Base-by-base conservation (phyloP, 176 grass and related monocot species). In the Ananas comosus region DNA sequence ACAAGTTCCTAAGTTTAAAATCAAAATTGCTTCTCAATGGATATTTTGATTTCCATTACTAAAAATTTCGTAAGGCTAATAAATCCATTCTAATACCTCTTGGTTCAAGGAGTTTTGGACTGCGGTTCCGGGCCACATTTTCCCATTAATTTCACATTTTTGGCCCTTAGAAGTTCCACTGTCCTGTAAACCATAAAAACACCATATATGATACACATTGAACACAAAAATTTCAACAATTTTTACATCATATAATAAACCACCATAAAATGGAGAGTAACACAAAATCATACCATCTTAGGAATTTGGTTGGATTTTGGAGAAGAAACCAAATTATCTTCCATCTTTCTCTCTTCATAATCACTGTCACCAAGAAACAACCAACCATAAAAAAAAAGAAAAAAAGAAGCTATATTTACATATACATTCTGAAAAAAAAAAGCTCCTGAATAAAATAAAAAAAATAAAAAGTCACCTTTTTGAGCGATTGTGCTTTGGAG, bases 31-130 rank as follows among this genome's bases (percentile, higher is more conserved):
- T 61, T 21, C 13, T 13, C 2, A 52, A 16, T 63, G 14, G 14
- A 18, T 16, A 17, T 12, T 12, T 57, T 13, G n/a, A 16, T 17
- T 57, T 14, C 53, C 53, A 56, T 14, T 56, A n/a, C 53, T 59
- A 61, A 14, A 18, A 42, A 61, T 19, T 61, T 21, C 17, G 22
- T 10, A 63, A 27, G 1, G 64, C 19, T 11, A 70, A 71, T 63
- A 51, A 57, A 25, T 70, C 9, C 17, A 50, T 72, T 72, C 58
- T 0, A 80, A 48, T 84, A 93, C 94, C 94, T 99, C 89, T 86
- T 88, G 83, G 47, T 89, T 81, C 80, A 88, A 84, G 66, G 82
- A 83, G 49, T 58, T 76, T 68, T 93, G 87, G 4, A 73, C 87
- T 23, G 72, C 79, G 64, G 83, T 76, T 58, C 51, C 63, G 12